A percentile compares a stretch with the other conserved stretches of the same genome.
Evolutionary conservation across 768 basidiomycete species (phyloP).

Genomic region (Suillus occidentalis): DNA sequence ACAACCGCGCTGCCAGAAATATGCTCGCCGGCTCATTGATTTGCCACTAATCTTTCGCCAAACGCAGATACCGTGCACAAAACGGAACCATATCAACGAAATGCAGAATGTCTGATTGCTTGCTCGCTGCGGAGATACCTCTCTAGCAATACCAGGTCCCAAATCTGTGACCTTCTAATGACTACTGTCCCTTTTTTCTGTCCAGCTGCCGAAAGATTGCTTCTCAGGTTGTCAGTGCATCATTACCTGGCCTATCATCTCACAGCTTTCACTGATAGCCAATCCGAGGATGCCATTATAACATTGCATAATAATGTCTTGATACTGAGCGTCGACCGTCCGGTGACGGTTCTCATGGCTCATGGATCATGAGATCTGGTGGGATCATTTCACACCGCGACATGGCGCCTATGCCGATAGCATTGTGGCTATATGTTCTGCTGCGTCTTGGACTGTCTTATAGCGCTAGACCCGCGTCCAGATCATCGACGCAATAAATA

Average conservation of each 20-base stretch:
- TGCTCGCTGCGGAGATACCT: neutral
- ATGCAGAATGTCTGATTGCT: neutral
- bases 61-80: neutral
- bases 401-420: neutral
- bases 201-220: neutral
- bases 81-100: neutral
- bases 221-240: neutral
- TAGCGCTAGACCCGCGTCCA: neutral
- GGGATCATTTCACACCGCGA: neutral
- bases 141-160: neutral
- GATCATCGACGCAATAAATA: neutral
- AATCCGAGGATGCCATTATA: neutral
- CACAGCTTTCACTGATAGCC: neutral
- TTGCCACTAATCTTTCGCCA: neutral
- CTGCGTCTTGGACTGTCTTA: neutral
- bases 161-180: neutral
- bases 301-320: neutral
- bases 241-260: neutral
- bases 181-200: neutral
- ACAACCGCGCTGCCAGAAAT: neutral
- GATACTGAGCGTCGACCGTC: neutral
- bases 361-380: neutral
- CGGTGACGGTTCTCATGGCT: neutral
- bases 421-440: neutral
- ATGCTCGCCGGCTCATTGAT: neutral